A percentile compares a stretch with the other conserved stretches of the same genome.
Evolutionary conservation across 2,329 filamentous ascomycete genomes (phyloP).

Genomic region (Graphilbum ipis-grandicollis): DNA sequence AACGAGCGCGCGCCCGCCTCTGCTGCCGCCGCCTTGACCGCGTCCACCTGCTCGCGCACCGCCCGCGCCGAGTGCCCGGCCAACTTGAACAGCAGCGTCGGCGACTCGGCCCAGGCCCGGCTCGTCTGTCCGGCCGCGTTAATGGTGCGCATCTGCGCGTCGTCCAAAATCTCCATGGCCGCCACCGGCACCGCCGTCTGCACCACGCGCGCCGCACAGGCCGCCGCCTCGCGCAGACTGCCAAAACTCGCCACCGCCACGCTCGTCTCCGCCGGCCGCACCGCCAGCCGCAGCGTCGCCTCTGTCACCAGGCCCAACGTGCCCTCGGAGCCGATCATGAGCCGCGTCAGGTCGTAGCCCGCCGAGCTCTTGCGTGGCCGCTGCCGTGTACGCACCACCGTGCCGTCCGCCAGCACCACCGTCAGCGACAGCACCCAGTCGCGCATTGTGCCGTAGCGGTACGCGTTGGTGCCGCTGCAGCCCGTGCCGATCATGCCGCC

Average conservation of each 20-base stretch:
- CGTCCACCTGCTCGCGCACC: constrained; percentile 63
- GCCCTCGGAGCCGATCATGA: constrained; percentile 83
- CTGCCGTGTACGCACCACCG: constrained; percentile 75
- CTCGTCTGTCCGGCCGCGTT: constrained; percentile 49
- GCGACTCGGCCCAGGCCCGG: constrained; percentile 51
- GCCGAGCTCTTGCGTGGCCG: constrained; percentile 78
- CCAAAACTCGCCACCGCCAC: constrained; percentile 55
- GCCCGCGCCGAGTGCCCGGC: constrained; percentile 43
- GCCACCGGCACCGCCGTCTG: constrained; percentile 68
- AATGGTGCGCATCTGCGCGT: constrained; percentile 67
- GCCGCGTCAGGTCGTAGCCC: constrained; percentile 77
- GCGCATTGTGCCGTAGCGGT: constrained; percentile 86
- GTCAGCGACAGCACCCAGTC: constrained; percentile 83
- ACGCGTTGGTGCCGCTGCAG: constrained; percentile 69
- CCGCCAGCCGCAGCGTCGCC: constrained; percentile 72
- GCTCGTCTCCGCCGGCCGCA: constrained; percentile 60
- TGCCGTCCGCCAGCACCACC: constrained; percentile 79
- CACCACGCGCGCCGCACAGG: constrained; percentile 68
- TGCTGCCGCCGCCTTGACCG: constrained; percentile 47
- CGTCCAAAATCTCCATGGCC: constrained; percentile 84
- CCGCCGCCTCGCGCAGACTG: constrained; percentile 50
- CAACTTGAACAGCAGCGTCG: constrained; percentile 77
- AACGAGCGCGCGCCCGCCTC: constrained; percentile 48
- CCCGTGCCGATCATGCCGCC: constrained; percentile 71
- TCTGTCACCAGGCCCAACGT: constrained; percentile 85